These are phyloP conservation scores for Phytophthora ohioensis DNA, from an alignment of 352 stramenopile genomes.

Conservation along the genomic window DNA sequence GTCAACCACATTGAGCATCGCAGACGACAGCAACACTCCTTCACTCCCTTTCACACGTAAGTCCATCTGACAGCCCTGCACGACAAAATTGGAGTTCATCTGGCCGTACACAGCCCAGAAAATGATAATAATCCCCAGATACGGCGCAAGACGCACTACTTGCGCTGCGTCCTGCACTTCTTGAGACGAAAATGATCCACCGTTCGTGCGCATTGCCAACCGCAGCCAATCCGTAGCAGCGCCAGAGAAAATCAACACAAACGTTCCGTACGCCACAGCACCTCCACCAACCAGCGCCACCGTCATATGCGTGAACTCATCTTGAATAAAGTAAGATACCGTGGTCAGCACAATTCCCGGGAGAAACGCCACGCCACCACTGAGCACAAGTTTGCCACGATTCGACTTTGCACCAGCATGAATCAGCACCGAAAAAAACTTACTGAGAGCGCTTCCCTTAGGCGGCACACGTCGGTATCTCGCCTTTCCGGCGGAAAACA, in stretches of 20 bases:
- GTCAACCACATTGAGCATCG: slow-evolving; percentile 90
- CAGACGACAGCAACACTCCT: slow-evolving; percentile 73
- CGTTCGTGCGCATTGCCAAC: slow-evolving; percentile 53
- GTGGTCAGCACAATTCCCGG: slow-evolving; percentile 84
- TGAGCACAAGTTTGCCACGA: slow-evolving; percentile 80
- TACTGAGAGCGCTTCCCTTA: slow-evolving; percentile 78
- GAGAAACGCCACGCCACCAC: slow-evolving; percentile 70
- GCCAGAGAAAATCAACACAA: slow-evolving; percentile 75
- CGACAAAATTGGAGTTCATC: slow-evolving; percentile 86
- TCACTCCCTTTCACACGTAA: slow-evolving; percentile 62
- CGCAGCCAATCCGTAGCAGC: slow-evolving; percentile 71
- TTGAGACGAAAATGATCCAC: slow-evolving; percentile 58
- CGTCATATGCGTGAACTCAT: slow-evolving; percentile 62
- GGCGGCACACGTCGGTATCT: slow-evolving; percentile 77
- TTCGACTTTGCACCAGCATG: slow-evolving; percentile 65
- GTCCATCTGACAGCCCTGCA: slow-evolving; percentile 93
- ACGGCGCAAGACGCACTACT: slow-evolving; percentile 83
- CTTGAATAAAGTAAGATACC: slow-evolving; percentile 80
- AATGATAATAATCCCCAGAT: slow-evolving; percentile 85
- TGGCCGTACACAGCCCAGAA: slow-evolving; percentile 90
- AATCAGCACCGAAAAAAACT: slow-evolving; percentile 74
- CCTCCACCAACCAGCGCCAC: slow-evolving; percentile 64
- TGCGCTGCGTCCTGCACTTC: slow-evolving; percentile 81
- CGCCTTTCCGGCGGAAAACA: slow-evolving; percentile 81
- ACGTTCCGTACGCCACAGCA: slow-evolving; percentile 71